Evolutionary conservation across 2,329 filamentous ascomycete species (phyloP).

Genomic region (Graphilbum sp.): DNA sequence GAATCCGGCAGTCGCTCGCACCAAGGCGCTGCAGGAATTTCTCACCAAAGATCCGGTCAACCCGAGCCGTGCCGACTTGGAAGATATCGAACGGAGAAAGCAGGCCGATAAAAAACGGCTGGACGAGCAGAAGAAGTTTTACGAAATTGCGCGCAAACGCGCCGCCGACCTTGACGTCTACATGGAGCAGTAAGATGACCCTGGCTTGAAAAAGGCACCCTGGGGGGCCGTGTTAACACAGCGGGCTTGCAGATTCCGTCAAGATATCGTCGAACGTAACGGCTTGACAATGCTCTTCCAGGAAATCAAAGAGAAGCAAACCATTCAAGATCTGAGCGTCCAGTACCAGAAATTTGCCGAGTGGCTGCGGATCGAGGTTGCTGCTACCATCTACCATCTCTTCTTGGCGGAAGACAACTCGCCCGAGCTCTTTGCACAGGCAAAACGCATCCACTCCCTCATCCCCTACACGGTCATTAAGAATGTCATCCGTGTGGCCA

Average conservation of each 20-base stretch:
- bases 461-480: slow-evolving; percentile 89
- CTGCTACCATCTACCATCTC: slow-evolving; percentile 89
- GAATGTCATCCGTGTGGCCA: slow-evolving; percentile 91
- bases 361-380: slow-evolving; percentile 93
- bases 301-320: slow-evolving; percentile 82
- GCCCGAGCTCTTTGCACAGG: slow-evolving; percentile 85
- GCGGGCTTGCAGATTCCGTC: slow-evolving; percentile 51
- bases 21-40: slow-evolving; percentile 73
- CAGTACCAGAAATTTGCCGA: slow-evolving; percentile 98
- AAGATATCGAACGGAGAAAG: slow-evolving; percentile 67
- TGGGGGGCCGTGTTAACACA: no score
- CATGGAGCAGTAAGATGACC: slow-evolving; percentile 61
- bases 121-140: slow-evolving; percentile 86
- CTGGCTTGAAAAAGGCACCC: not conserved
- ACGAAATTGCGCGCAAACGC: slow-evolving; percentile 81
- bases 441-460: slow-evolving; percentile 84
- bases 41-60: slow-evolving; percentile 56
- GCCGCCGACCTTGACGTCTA: slow-evolving; percentile 91
- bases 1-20: slow-evolving; percentile 69
- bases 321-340: slow-evolving; percentile 72
- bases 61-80: slow-evolving; percentile 64
- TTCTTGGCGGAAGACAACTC: slow-evolving; percentile 98
- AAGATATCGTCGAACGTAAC: slow-evolving; percentile 53
- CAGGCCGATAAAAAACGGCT: slow-evolving; percentile 73
- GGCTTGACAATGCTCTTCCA: slow-evolving; percentile 84